Conservation (phyloP, 192 early-diverging fungal species). For the Obelidium mucronatum region DNA sequence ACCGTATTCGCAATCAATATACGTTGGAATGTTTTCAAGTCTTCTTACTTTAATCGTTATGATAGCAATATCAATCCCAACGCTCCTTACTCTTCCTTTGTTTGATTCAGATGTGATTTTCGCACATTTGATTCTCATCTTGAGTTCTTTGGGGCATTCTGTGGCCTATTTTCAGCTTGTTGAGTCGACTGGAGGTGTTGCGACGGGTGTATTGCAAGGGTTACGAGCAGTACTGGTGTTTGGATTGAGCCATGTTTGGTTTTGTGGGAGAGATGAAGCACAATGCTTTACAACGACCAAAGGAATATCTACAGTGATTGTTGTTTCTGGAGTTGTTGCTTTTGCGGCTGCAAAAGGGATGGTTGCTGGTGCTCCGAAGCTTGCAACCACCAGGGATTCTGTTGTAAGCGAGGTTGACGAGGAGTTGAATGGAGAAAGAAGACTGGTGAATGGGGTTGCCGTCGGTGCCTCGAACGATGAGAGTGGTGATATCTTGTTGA, state of each 20-base stretch:
- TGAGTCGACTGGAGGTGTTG: conserved; percentile 55
- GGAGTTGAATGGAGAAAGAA: no score
- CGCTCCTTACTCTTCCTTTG: conserved; percentile 41
- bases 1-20: conserved; percentile 50
- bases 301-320: conserved; percentile 49
- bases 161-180: conserved; percentile 55
- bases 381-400: no score
- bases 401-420: no score
- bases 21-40: conserved; percentile 51
- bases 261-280: conserved; percentile 43
- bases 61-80: conserved; percentile 42
- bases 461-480: no score
- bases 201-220: conserved; percentile 57
- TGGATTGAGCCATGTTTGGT: conserved; percentile 47
- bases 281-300: conserved; percentile 54
- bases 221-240: conserved; percentile 56
- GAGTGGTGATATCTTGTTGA: neutral
- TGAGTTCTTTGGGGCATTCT: conserved; percentile 49
- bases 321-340: conserved; percentile 49
- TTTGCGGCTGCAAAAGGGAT: conserved; percentile 51
- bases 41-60: conserved; percentile 41
- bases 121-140: conserved; percentile 42
- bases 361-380: no score
- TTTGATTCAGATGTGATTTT: conserved; percentile 37
- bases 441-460: no score